Base-by-base conservation (phyloP, 345 rosid genomes). In the Viola odorata region DNA sequence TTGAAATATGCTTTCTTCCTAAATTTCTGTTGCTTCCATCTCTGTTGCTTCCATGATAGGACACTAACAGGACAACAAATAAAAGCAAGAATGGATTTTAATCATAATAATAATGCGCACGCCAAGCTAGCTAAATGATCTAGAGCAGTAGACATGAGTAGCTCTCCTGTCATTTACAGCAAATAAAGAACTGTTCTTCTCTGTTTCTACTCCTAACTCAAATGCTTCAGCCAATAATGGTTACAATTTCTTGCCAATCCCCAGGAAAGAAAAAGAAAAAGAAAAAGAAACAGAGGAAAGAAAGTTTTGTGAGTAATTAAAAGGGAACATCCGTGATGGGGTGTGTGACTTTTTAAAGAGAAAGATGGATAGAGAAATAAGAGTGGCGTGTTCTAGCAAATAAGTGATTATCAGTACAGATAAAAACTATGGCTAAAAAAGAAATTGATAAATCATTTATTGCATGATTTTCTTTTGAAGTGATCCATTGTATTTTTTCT, bases 1-100 rank as follows among this genome's bases (percentile, higher is more conserved):
- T 23, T 23, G 32, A 23, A 23, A 23, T 23, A 23, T 23, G 32
- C 1, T 23, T 54, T 69, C 47, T 16, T 63, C 55, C 72, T 57
- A 77, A 52, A 75, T 69, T 77, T 77, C 82, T 59, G 82, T 71
- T 56, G 76, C 75, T 65, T 77, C 81, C 82, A 75, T 70, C 75
- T 12, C 38, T 61, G 61, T 23, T 23, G 32, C 32, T 2, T 23
- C 32, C 32, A 23, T 23, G 32, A 23, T 23, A 23, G n/a, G 51
- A 62, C 53, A 53, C 9, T 40, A 51, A 41, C 61, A 71, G 15
- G 40, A 12, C 16, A 16, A 23, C 15, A 53, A 41, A 1, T 16
- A 53, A 15, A 61, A 66, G 45, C 50, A 75, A 55, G 60, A 68
- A 73, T 55, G 52, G 44, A 67, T 55, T 37, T 65, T 45, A 59